These are phyloP conservation scores for Puccinia novopanici DNA, from an alignment of 1,284 basidiomycete genomes.

Conservation along the genomic window DNA sequence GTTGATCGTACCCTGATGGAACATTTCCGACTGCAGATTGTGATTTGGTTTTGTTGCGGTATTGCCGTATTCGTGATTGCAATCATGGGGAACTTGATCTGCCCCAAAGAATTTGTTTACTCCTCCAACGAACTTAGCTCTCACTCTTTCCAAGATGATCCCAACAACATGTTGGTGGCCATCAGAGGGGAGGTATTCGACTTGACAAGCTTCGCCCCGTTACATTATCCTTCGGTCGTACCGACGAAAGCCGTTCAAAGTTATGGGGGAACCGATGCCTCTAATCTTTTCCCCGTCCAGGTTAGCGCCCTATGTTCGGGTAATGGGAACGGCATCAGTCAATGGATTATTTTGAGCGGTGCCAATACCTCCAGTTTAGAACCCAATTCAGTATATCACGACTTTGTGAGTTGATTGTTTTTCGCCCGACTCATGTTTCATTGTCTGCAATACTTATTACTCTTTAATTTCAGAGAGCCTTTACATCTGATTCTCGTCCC, in stretches of 20 bases:
- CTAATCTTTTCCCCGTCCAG: constrained; percentile 89
- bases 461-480: constrained; percentile 43
- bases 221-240: constrained; percentile 65
- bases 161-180: constrained; percentile 75
- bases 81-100: constrained; percentile 82
- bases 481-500: constrained; percentile 80
- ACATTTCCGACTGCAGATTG: constrained; percentile 61
- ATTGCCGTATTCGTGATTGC: constrained; percentile 91
- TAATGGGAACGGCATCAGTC: constrained; percentile 74
- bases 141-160: constrained; percentile 69
- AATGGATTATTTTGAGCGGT: constrained; percentile 77
- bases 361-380: constrained; percentile 71
- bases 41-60: constrained; percentile 92
- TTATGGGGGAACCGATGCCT: constrained; percentile 78
- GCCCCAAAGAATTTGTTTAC: constrained; percentile 90
- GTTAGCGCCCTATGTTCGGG: constrained; percentile 93
- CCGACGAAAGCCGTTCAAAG: constrained; percentile 72
- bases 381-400: constrained; percentile 82
- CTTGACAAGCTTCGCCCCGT: constrained; percentile 61
- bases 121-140: constrained; percentile 72
- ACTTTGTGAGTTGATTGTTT: constrained; percentile 53
- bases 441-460: constrained; percentile 59
- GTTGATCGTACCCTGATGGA: neutral
- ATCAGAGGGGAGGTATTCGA: constrained; percentile 94
- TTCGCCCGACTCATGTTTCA: neutral